These are phyloP conservation scores for Kwoniella pini DNA, from an alignment of 768 basidiomycete species.

Conservation along the genomic window DNA sequence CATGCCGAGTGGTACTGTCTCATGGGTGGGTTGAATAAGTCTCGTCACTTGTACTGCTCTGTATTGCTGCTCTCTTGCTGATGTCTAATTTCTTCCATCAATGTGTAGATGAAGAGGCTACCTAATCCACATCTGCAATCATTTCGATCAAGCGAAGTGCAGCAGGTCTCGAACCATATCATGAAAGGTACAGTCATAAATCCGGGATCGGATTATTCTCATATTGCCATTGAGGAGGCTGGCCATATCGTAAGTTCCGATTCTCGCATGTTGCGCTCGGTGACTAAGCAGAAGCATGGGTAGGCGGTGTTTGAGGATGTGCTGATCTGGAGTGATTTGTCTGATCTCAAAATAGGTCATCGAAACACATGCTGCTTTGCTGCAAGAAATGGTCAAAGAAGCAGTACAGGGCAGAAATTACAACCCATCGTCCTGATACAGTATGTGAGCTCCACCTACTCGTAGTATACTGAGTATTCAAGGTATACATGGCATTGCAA, in stretches of 20 bases:
- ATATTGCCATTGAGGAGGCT: neutral
- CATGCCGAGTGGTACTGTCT: neutral
- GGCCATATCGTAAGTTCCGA: slow-evolving; percentile 7
- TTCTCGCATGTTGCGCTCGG: too few relatives aligned
- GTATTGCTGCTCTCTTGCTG: too few relatives aligned
- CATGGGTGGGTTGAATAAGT: slow-evolving; percentile 7
- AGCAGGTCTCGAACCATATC: neutral
- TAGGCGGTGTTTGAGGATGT: too few relatives aligned
- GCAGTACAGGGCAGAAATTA: slow-evolving; percentile 7
- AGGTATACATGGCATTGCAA: neutral
- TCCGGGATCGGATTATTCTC: neutral
- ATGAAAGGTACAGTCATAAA: slow-evolving; percentile 8
- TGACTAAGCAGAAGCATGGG: too few relatives aligned
- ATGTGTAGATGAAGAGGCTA: slow-evolving; percentile 5
- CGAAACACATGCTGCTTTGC: slow-evolving; percentile 4
- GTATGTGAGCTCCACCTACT: neutral
- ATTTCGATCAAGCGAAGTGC: neutral
- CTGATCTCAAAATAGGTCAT: too few relatives aligned
- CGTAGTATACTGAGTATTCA: too few relatives aligned
- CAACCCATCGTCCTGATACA: neutral
- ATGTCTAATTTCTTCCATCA: neutral
- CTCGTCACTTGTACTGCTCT: too few relatives aligned
- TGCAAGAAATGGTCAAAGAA: slow-evolving; percentile 1
- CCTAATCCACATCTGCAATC: neutral
- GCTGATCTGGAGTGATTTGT: too few relatives aligned